Percentiles rank a stretch among this genome's conserved stretches.
Evolutionary conservation across 2,329 filamentous ascomycete genomes (phyloP).

Genomic region (Aspergillus pseudoterreus): DNA sequence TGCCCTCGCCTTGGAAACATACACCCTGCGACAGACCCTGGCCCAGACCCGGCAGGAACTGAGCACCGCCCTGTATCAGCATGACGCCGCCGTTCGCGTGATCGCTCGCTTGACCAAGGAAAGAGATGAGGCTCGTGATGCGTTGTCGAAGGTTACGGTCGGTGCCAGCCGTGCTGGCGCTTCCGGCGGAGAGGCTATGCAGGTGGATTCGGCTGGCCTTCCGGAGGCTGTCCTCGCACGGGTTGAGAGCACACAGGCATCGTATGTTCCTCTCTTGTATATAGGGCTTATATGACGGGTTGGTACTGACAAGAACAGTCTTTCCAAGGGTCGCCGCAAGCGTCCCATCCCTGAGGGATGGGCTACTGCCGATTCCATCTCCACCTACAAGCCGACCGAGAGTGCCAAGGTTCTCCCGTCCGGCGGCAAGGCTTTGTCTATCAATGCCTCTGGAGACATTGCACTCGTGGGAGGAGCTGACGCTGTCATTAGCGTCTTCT

Average conservation of each 20-base stretch:
- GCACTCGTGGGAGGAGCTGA: slow-evolving; percentile 72
- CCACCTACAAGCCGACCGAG: slow-evolving; percentile 52
- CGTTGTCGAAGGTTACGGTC: slow-evolving; percentile 79
- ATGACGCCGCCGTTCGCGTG: slow-evolving; percentile 93
- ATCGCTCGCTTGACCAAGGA: slow-evolving; percentile 89
- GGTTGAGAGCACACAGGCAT: slow-evolving; percentile 76
- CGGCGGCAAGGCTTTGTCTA: slow-evolving; percentile 54
- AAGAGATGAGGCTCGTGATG: slow-evolving; percentile 85
- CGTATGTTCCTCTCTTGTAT: slow-evolving; percentile 52
- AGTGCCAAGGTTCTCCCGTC: slow-evolving; percentile 58
- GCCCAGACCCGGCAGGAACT: slow-evolving; percentile 89
- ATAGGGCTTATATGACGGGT: not conserved
- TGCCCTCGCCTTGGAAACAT: slow-evolving; percentile 83
- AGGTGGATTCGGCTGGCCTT: slow-evolving; percentile 76
- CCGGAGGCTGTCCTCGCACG: slow-evolving; percentile 67
- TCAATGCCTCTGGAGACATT: slow-evolving; percentile 60
- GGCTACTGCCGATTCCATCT: slow-evolving; percentile 71
- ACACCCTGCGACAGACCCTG: slow-evolving; percentile 84
- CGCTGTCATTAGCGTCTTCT: slow-evolving; percentile 73
- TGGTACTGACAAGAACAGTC: slow-evolving; percentile 47
- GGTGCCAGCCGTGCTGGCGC: slow-evolving; percentile 49
- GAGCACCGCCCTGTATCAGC: slow-evolving; percentile 89
- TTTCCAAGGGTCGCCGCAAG: slow-evolving; percentile 87
- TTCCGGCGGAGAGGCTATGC: slow-evolving; percentile 78
- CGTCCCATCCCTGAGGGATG: slow-evolving; percentile 80